Conservation (phyloP, 148 eudicot species). For the Oxyria digyna region DNA sequence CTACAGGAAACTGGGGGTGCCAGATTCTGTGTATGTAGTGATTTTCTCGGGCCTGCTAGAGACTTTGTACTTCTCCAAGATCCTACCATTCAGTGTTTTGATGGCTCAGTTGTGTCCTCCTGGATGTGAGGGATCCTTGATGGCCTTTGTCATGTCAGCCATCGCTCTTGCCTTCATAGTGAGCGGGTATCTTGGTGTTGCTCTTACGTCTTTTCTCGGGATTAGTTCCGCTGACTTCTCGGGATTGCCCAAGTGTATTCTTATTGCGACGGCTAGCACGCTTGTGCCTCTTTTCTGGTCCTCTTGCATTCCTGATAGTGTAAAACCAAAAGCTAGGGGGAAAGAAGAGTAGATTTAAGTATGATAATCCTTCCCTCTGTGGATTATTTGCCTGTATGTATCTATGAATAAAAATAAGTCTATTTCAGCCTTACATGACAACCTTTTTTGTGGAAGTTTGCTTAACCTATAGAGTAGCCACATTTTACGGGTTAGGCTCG, state of each 20-base stretch:
- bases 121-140: conserved; percentile 85
- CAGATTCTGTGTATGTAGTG: conserved; percentile 59
- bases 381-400: not conserved
- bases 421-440: not conserved
- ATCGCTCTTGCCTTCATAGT: conserved; percentile 69
- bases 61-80: conserved; percentile 58
- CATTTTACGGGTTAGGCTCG: not conserved
- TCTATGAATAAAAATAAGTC: not conserved
- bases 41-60: conserved; percentile 66
- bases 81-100: conserved; percentile 63
- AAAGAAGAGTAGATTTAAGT: conserved; percentile 32
- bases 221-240: conserved; percentile 62
- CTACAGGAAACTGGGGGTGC: conserved; percentile 49
- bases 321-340: conserved; percentile 17
- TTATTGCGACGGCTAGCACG: conserved; percentile 65
- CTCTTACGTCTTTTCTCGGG: conserved; percentile 53
- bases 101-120: conserved; percentile 82
- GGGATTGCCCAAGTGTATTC: conserved; percentile 43
- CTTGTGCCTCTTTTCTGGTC: conserved; percentile 58
- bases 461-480: not conserved
- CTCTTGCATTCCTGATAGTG: conserved; percentile 43
- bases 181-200: conserved; percentile 84
- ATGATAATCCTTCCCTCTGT: not conserved
- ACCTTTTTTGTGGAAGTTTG: not conserved
- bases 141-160: conserved; percentile 88